Percentiles rank a stretch among this genome's conserved stretches.
Conservation (phyloP, 2,329 filamentous ascomycete genomes). For the Mollisia scopiformis region DNA sequence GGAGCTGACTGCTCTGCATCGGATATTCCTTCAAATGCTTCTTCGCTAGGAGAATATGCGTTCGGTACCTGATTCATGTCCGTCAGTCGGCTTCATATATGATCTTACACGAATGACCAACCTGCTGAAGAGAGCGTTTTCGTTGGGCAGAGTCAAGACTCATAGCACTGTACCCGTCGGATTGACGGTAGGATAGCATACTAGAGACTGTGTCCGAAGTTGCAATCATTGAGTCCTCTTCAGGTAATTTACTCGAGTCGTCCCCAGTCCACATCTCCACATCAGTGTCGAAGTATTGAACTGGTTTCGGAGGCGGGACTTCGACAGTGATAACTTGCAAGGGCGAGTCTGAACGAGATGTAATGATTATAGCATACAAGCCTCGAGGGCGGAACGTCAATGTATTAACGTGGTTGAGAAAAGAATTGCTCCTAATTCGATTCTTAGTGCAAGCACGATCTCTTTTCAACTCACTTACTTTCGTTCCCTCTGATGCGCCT, state of each 20-base stretch:
- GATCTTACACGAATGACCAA: background rate
- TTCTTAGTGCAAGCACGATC: background rate
- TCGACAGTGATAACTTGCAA: constrained; percentile 6
- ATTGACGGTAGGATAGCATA: background rate
- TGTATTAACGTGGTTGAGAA: constrained; percentile 56
- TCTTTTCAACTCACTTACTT: background rate
- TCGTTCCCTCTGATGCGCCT: constrained; percentile 30
- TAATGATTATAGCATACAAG: constrained; percentile 55
- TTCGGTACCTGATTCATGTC: background rate
- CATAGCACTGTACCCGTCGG: background rate
- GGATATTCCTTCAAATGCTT: background rate
- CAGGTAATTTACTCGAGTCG: background rate
- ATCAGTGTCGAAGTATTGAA: background rate
- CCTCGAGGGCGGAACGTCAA: constrained; percentile 58
- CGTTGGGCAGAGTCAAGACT: background rate
- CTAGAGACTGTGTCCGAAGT: background rate
- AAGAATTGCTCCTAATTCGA: constrained; percentile 43
- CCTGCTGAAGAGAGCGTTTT: background rate
- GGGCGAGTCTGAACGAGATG: constrained; percentile 46
- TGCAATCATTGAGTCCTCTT: background rate
- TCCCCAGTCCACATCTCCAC: background rate
- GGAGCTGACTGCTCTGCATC: no score
- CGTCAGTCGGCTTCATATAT: background rate
- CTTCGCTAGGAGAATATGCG: background rate
- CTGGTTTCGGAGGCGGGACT: background rate